These are phyloP conservation scores for Cladosporium sp. DNA, from an alignment of 2,329 filamentous ascomycete genomes.

Conservation along the genomic window DNA sequence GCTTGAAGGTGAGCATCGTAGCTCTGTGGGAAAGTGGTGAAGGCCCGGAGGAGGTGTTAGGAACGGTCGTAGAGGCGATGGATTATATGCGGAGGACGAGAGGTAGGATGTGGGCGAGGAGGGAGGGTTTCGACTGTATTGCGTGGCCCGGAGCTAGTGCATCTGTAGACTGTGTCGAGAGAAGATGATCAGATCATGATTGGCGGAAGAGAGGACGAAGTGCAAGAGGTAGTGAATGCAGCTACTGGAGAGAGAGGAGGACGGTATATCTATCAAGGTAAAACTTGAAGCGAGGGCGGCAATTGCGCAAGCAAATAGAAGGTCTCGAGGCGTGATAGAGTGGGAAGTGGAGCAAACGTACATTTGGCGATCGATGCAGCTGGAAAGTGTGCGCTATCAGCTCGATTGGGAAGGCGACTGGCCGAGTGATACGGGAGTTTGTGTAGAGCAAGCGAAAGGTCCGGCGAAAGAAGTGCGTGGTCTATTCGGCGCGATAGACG, in stretches of 20 bases:
- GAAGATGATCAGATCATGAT: constrained; percentile 3
- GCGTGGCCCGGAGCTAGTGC: not conserved
- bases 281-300: no score
- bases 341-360: constrained; percentile 9
- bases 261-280: no score
- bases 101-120: not conserved
- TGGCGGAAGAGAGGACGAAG: not conserved
- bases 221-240: no score
- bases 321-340: not conserved
- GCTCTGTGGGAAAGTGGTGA: not conserved
- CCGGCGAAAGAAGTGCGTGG: no score
- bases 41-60: not conserved
- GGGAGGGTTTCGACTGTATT: not conserved
- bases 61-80: not conserved
- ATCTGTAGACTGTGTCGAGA: not conserved
- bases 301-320: not conserved
- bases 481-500: no score
- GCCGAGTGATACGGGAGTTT: no score
- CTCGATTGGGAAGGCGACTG: constrained; percentile 7
- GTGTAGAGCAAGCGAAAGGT: no score
- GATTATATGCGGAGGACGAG: not conserved
- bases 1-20: constrained; percentile 72
- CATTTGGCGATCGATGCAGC: constrained; percentile 10
- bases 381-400: constrained; percentile 12
- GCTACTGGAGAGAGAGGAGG: no score